Evolutionary conservation across 2,329 filamentous ascomycete species (phyloP).

Genomic region (Pezicula neosporulosa): DNA sequence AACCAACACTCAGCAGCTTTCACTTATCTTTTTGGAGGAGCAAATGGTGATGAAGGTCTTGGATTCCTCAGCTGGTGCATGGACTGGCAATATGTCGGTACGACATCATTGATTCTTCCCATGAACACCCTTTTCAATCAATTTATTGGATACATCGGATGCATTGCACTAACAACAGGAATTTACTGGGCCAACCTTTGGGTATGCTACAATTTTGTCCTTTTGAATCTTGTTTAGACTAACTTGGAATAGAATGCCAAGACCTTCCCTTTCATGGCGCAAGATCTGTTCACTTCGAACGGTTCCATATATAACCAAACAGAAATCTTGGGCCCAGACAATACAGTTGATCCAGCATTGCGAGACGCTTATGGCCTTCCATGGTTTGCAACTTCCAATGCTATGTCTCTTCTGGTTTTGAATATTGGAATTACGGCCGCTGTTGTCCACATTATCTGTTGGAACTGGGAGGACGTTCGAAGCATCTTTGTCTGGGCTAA

Average conservation of each 20-base stretch:
- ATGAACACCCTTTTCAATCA: conserved; percentile 30
- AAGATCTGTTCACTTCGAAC: conserved; percentile 33
- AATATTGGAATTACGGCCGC: conserved; percentile 45
- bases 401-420: conserved; percentile 35
- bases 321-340: conserved; percentile 34
- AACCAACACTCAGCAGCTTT: conserved; percentile 38
- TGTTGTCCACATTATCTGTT: conserved; percentile 39
- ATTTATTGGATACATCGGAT: conserved; percentile 30
- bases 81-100: conserved; percentile 39
- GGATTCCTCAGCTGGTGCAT: conserved; percentile 36
- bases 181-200: conserved; percentile 37
- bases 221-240: too few species aligned
- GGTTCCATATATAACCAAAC: conserved; percentile 39
- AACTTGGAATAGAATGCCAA: conserved; percentile 31
- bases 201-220: too few species aligned
- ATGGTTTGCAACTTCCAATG: conserved; percentile 36
- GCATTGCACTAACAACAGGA: conserved; percentile 30
- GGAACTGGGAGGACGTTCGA: conserved; percentile 35
- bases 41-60: conserved; percentile 40
- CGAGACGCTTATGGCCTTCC: conserved; percentile 36
- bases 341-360: conserved; percentile 32
- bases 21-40: conserved; percentile 46
- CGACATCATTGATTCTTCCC: conserved; percentile 29
- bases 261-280: conserved; percentile 39
- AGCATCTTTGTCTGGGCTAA: conserved; percentile 22